These are phyloP conservation scores for Pseudogymnoascus sp. DNA, from an alignment of 2,329 filamentous ascomycete species.

Conservation along the genomic window DNA sequence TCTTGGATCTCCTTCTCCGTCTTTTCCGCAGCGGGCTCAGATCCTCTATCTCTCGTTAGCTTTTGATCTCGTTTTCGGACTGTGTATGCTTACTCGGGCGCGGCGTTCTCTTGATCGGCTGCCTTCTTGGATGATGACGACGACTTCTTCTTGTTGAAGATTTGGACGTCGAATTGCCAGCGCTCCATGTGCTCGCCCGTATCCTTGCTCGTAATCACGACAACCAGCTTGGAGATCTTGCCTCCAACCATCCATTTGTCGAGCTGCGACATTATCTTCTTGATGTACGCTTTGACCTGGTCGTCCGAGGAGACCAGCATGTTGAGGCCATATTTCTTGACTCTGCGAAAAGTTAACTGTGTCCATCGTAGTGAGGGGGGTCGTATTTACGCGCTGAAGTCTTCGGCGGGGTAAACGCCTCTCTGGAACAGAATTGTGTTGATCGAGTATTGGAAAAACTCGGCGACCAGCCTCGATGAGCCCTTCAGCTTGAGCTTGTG, in stretches of 20 bases:
- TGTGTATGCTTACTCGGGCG: slow-evolving; percentile 37
- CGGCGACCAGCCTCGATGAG: slow-evolving; percentile 78
- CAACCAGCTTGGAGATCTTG: slow-evolving; percentile 94
- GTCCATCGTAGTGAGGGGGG: background rate
- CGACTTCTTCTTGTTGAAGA: slow-evolving; percentile 38
- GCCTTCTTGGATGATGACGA: slow-evolving; percentile 40
- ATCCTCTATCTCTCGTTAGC: slow-evolving; percentile 10
- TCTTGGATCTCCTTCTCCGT: slow-evolving; percentile 89
- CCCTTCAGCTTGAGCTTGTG: slow-evolving; percentile 90
- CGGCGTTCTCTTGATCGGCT: slow-evolving; percentile 62
- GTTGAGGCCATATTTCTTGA: slow-evolving; percentile 99
- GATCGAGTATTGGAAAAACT: slow-evolving; percentile 99
- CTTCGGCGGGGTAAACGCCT: slow-evolving; percentile 82
- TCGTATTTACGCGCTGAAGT: slow-evolving; percentile 73
- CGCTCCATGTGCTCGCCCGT: slow-evolving; percentile 92
- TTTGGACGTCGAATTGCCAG: slow-evolving; percentile 89
- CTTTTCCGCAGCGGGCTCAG: slow-evolving; percentile 51
- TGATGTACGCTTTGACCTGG: slow-evolving; percentile 98
- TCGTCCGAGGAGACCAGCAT: slow-evolving; percentile 77
- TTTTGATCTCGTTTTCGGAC: background rate
- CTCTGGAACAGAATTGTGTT: slow-evolving; percentile 95
- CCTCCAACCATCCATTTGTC: slow-evolving; percentile 96
- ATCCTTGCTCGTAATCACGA: slow-evolving; percentile 95
- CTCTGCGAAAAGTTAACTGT: slow-evolving; percentile 35
- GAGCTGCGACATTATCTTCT: slow-evolving; percentile 97